A percentile compares a stretch with the other conserved stretches of the same genome.
phyloP scores from a whole-genome alignment of 306 rosid species.

The Acmispon strigosus region DNA sequence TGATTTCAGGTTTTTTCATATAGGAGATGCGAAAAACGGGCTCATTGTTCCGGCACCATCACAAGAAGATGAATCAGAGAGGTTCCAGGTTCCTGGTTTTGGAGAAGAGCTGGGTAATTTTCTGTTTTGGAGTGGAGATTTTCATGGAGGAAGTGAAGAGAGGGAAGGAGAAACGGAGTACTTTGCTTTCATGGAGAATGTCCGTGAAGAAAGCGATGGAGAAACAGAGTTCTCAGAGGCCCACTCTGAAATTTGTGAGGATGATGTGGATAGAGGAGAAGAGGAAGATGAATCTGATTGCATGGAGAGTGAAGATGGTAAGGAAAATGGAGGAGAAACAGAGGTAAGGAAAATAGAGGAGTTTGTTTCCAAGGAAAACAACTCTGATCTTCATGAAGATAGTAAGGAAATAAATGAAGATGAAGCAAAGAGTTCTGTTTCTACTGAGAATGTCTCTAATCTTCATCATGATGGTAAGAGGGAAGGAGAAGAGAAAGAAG shows the following conservation, averaged over 20 bases:
- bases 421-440: slow-evolving; percentile 12
- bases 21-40: slow-evolving; percentile 16
- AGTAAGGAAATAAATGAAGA: not conserved
- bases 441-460: not conserved
- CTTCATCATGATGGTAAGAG: not conserved
- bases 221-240: not conserved
- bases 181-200: not conserved
- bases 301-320: not conserved
- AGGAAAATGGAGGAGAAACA: slow-evolving; percentile 8
- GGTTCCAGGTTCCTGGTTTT: slow-evolving; percentile 18
- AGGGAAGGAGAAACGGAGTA: slow-evolving; percentile 8
- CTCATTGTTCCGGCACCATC: not conserved
- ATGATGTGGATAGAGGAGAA: not conserved
- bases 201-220: not conserved
- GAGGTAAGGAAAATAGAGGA: not conserved
- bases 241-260: not conserved
- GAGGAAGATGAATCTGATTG: slow-evolving; percentile 11
- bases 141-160: not conserved
- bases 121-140: slow-evolving; percentile 22
- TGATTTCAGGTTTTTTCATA: slow-evolving; percentile 39
- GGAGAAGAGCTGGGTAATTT: slow-evolving; percentile 28
- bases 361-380: slow-evolving; percentile 6
- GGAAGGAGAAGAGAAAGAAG: not conserved
- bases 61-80: not conserved
- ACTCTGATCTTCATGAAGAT: not conserved